Percentiles rank a stretch among this genome's conserved stretches.
Evolutionary conservation across 1,139 yeast genomes (phyloP).

Genomic region (Geotrichum reessii): DNA sequence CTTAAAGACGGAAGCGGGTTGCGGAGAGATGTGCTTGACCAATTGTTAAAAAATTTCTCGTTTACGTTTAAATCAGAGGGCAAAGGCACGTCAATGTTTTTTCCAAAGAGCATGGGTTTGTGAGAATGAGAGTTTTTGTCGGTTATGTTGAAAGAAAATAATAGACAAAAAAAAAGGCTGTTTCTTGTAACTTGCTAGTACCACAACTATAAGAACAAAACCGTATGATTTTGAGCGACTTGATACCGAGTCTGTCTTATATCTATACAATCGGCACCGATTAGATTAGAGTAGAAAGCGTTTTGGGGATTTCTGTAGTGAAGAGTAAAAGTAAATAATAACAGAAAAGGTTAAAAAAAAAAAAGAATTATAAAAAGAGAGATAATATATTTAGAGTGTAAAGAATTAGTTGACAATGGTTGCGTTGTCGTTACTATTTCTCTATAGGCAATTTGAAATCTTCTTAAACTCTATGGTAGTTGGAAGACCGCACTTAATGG

Average conservation of each 20-base stretch:
- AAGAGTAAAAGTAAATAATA: neutral
- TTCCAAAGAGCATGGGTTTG: neutral
- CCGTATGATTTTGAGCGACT: neutral
- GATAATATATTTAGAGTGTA: neutral
- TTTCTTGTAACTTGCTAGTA: neutral
- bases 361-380: neutral
- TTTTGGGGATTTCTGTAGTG: neutral
- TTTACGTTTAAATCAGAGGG: neutral
- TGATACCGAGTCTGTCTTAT: neutral
- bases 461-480: neutral
- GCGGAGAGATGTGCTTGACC: slow-evolving; percentile 8
- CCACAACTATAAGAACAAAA: neutral
- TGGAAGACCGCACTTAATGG: neutral
- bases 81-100: neutral
- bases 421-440: neutral
- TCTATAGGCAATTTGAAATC: neutral
- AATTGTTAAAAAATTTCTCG: slow-evolving; percentile 10
- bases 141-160: neutral
- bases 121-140: neutral
- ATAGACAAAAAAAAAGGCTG: neutral
- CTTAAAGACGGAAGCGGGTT: neutral
- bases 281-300: neutral
- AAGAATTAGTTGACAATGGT: neutral
- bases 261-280: neutral
- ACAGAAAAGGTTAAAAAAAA: neutral